Percentiles rank a stretch among this genome's conserved stretches.
Evolutionary conservation across 176 grass and related monocot genomes (phyloP).

Genomic region (Panicum miliaceum): DNA sequence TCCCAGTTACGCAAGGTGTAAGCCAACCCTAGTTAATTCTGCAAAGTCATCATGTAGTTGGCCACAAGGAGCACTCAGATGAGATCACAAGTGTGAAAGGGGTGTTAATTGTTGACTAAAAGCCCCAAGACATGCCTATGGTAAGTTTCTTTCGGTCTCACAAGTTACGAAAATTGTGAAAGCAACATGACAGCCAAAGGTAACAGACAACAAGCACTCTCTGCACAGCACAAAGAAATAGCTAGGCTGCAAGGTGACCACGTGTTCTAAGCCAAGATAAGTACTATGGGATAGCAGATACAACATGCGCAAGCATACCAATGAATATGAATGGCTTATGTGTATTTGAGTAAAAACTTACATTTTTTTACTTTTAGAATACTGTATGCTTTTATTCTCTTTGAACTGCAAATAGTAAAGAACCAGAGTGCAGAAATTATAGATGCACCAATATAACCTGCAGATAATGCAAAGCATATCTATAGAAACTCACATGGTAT

Average conservation of each 20-base stretch:
- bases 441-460: not conserved
- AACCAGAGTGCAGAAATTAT: not conserved
- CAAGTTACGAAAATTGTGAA: constrained; percentile 8
- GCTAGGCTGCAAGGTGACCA: not conserved
- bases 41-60: constrained; percentile 10
- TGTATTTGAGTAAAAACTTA: not conserved
- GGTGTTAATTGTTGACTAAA: constrained; percentile 29
- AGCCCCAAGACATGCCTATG: not conserved
- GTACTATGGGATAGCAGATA: constrained; percentile 10
- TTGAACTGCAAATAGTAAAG: constrained; percentile 8
- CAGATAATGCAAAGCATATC: not conserved
- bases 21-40: constrained; percentile 4
- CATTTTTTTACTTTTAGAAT: not conserved
- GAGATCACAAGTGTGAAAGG: constrained; percentile 17
- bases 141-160: not conserved
- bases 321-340: constrained; percentile 11
- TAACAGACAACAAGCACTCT: constrained; percentile 27
- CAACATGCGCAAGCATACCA: not conserved
- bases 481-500: constrained; percentile 1
- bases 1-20: not conserved
- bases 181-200: constrained; percentile 4
- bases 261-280: constrained; percentile 13
- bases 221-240: constrained; percentile 21
- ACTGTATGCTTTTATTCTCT: not conserved
- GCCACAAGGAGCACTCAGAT: constrained; percentile 7